A percentile compares a stretch with the other conserved stretches of the same genome.
Conservation (phyloP, 1,139 yeast genomes). For the Magnusiomyces magnusii region DNA sequence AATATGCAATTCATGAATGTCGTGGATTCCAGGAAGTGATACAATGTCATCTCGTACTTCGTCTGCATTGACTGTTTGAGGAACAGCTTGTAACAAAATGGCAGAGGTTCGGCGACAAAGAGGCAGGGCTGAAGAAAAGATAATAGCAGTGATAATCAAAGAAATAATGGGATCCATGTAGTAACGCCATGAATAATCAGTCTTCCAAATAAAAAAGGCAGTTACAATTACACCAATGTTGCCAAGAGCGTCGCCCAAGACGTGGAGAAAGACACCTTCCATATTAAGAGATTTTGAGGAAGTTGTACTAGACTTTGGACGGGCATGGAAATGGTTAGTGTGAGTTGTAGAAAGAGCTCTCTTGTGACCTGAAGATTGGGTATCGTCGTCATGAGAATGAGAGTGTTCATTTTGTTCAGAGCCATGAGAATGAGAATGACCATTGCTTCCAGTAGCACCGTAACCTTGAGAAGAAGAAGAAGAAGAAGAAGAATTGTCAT, state of each 20-base stretch:
- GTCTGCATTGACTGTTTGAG: constrained; percentile 69
- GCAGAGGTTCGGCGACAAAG: constrained; percentile 80
- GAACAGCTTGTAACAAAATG: constrained; percentile 88
- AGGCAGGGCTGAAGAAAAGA: constrained; percentile 87
- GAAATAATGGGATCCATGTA: constrained; percentile 85
- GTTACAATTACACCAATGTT: constrained; percentile 88
- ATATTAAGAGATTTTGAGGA: constrained; percentile 69
- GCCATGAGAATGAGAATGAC: not conserved
- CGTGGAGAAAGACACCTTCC: constrained; percentile 96
- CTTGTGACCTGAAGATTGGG: constrained; percentile 13
- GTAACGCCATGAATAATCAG: constrained; percentile 79
- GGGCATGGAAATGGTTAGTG: constrained; percentile 35
- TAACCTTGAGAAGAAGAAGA: constrained; percentile 6
- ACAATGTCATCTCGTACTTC: constrained; percentile 62
- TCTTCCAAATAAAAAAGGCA: constrained; percentile 90
- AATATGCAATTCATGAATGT: constrained; percentile 91
- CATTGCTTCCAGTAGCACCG: not conserved
- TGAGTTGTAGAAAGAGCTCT: constrained; percentile 24
- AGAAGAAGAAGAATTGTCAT: constrained; percentile 15
- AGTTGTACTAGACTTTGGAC: constrained; percentile 24
- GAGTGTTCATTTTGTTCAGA: constrained; percentile 14
- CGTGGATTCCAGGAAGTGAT: constrained; percentile 61
- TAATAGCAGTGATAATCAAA: constrained; percentile 74
- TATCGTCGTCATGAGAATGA: constrained; percentile 13
- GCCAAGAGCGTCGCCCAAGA: constrained; percentile 92